Percentiles rank a stretch among this genome's conserved stretches.
phyloP scores from a whole-genome alignment of 148 eudicot genomes.

The Drosera capensis region DNA sequence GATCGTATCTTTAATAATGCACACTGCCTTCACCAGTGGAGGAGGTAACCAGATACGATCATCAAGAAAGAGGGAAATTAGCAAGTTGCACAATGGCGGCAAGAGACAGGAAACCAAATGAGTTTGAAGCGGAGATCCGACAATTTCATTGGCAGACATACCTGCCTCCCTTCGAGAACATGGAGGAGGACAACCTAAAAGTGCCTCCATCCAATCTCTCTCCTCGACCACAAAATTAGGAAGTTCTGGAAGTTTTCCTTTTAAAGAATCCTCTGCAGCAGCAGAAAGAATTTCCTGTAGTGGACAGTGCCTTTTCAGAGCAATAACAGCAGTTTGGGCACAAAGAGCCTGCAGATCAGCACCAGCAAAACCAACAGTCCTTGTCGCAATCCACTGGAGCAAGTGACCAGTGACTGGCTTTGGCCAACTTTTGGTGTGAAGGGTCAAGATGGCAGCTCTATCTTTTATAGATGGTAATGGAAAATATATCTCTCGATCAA shows the following conservation, averaged over 20 bases:
- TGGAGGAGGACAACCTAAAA: constrained; percentile 76
- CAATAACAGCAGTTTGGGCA: constrained; percentile 77
- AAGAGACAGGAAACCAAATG: constrained; percentile 61
- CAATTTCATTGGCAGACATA: constrained; percentile 72
- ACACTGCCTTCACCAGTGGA: constrained; percentile 40
- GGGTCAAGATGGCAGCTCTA: constrained; percentile 76
- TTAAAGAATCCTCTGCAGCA: constrained; percentile 28
- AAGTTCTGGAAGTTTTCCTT: constrained; percentile 44
- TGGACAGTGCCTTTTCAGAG: constrained; percentile 63
- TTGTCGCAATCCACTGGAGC: constrained; percentile 54
- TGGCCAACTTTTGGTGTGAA: constrained; percentile 89
- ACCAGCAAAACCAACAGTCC: constrained; percentile 92
- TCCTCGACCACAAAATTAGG: constrained; percentile 72
- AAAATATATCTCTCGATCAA: constrained; percentile 92
- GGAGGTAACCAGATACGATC: constrained; percentile 67
- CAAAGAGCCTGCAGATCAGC: constrained; percentile 98
- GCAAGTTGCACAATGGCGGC: constrained; percentile 48
- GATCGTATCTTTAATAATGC: constrained; percentile 26
- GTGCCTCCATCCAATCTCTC: constrained; percentile 92
- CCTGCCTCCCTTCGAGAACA: constrained; percentile 89
- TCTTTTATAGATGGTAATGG: constrained; percentile 76
- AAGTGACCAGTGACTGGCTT: constrained; percentile 65
- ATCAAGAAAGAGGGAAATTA: constrained; percentile 50
- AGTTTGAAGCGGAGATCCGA: constrained; percentile 50
- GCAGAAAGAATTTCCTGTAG: constrained; percentile 52